Evolutionary conservation across 495 filamentous ascomycete genomes (phyloP).

Genomic region (Hypoxylon crocopeplum): DNA sequence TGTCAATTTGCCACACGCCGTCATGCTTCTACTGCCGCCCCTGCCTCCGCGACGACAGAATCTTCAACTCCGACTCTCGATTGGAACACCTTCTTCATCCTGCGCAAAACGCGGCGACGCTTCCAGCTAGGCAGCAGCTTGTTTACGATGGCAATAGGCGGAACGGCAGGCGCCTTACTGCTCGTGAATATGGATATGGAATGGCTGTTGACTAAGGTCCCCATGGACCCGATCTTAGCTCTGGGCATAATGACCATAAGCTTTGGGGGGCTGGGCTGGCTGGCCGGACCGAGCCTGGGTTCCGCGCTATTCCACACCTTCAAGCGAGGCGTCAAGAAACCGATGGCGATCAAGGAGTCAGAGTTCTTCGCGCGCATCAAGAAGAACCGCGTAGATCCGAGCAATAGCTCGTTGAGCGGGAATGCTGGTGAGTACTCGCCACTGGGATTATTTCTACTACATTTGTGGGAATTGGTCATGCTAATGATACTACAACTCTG

Average conservation of each 20-base stretch:
- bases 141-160: constrained; percentile 63
- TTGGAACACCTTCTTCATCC: constrained; percentile 93
- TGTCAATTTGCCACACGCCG: constrained; percentile 40
- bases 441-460: not conserved
- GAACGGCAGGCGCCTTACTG: constrained; percentile 65
- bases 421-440: constrained; percentile 61
- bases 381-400: constrained; percentile 87
- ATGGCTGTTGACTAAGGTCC: constrained; percentile 66
- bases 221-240: constrained; percentile 85
- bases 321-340: constrained; percentile 67
- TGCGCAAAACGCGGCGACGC: constrained; percentile 82
- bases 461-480: not conserved
- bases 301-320: constrained; percentile 74
- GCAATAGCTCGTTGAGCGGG: constrained; percentile 55
- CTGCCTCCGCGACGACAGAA: constrained; percentile 43
- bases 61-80: constrained; percentile 59
- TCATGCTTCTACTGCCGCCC: constrained; percentile 46
- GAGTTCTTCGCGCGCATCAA: constrained; percentile 90
- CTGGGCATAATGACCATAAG: constrained; percentile 77
- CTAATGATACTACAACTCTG: constrained; percentile 11
- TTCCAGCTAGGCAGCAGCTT: constrained; percentile 81
- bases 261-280: constrained; percentile 80
- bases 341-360: constrained; percentile 83
- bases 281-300: constrained; percentile 82
- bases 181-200: constrained; percentile 73